Evolutionary conservation across 805 yeast genomes (phyloP), one percentile per base, ranked within the genome.

Genomic region (Saccharomyces mikatae): DNA sequence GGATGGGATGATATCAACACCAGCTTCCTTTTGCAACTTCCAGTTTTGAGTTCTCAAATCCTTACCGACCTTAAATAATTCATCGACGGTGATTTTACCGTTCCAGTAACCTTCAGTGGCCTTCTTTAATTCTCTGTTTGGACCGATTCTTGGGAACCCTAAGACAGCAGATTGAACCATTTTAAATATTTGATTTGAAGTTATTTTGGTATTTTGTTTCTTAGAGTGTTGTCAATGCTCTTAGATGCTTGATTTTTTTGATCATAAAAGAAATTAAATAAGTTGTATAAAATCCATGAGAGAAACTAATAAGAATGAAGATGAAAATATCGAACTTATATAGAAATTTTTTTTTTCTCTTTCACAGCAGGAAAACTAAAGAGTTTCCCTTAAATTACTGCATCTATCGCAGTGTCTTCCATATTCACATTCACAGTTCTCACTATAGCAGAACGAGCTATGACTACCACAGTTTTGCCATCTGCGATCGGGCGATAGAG

Each of bases 91-190:
- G 69, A 85, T 85, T 80, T 91, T 92, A 74, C 97, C 97, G 66
- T 82, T 75, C 99, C 99, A 94, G 92, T 94, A 94, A 74, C 96
- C 87, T 81, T 94, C 99, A 67, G 99, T 94, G 76, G 89, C 89
- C 80, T 94, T 94, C 81, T 94, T 94, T 77, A 94, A 86, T 81
- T 94, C 99, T 84, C 99, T 94, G 81, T 90, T 90, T 69, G 97
- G 94, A 72, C 99, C 99, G 72, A 92, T 94, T 82, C 99, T 94
- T 80, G 99, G 99, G 94, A 94, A 94, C 76, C 99, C 99, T 79
- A 94, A 84, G 69, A 94, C 95, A 72, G 97, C 84, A 62, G 98
- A 92, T 78, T 86, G 86, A 77, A 92, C 98, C 98, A 92, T 92
- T 70, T 57, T 80, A 51, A 9, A 26, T 52, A 47, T 36, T 46